Percentiles rank a stretch among this genome's conserved stretches.
Conservation (phyloP, 129 eudicot genomes). For the Escallonia herrerae region DNA sequence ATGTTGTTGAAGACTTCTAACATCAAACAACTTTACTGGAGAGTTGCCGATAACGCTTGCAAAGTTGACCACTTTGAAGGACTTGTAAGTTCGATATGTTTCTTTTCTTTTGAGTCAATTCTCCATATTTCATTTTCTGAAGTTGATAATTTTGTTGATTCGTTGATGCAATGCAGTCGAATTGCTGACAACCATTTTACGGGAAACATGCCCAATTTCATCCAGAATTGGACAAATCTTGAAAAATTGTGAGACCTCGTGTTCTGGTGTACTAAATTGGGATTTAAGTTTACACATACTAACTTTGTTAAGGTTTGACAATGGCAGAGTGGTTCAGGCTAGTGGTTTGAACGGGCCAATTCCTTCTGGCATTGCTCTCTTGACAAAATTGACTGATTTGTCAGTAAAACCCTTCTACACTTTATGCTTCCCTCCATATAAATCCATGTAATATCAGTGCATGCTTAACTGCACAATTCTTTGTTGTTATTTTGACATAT, state of each 20-base stretch:
- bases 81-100: constrained; percentile 35
- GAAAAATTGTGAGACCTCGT: constrained; percentile 39
- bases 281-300: not conserved
- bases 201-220: constrained; percentile 66
- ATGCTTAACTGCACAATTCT: not conserved
- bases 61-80: constrained; percentile 33
- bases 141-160: not conserved
- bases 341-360: constrained; percentile 47
- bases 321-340: constrained; percentile 37
- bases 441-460: not conserved
- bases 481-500: not conserved
- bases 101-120: not conserved
- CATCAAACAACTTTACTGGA: constrained; percentile 49
- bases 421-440: not conserved
- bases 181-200: constrained; percentile 49
- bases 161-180: constrained; percentile 34
- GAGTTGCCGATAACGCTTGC: constrained; percentile 38
- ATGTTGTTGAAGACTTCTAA: constrained; percentile 23
- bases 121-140: not conserved
- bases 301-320: not conserved
- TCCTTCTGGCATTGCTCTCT: constrained; percentile 49
- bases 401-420: constrained; percentile 15
- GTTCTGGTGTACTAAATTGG: not conserved
- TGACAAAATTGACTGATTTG: constrained; percentile 46
- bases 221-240: constrained; percentile 50